Percentiles rank a stretch among this genome's conserved stretches.
Evolutionary conservation across 2,329 filamentous ascomycete genomes (phyloP).

Genomic region (Mycosphaerella arachidis): DNA sequence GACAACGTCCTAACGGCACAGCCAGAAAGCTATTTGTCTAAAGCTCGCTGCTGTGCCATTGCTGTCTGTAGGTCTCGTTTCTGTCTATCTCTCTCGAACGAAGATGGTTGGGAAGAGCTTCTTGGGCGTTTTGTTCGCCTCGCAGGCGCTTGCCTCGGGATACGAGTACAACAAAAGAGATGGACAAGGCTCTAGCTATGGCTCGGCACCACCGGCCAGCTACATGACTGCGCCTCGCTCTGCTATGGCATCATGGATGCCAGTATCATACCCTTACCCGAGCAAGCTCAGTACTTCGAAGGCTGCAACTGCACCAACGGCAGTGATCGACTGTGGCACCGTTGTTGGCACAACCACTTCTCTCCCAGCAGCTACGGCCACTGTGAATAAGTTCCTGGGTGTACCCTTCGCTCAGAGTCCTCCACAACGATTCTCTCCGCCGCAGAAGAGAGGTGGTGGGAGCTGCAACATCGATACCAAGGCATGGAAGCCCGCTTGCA

Average conservation of each 20-base stretch:
- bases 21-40: neutral
- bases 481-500: slow-evolving; percentile 30
- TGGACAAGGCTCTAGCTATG: neutral
- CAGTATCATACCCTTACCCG: neutral
- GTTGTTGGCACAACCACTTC: slow-evolving; percentile 29
- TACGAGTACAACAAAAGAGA: neutral
- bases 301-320: slow-evolving; percentile 20
- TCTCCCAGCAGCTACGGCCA: slow-evolving; percentile 28
- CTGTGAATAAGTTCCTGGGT: slow-evolving; percentile 34
- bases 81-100: neutral
- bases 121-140: neutral
- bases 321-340: slow-evolving; percentile 26
- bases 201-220: neutral
- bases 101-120: neutral
- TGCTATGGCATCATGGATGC: neutral
- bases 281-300: neutral
- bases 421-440: slow-evolving; percentile 31
- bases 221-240: neutral
- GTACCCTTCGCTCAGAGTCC: slow-evolving; percentile 34
- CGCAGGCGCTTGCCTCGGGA: neutral
- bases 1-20: neutral
- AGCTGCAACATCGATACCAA: slow-evolving; percentile 27
- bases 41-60: neutral
- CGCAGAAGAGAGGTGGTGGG: slow-evolving; percentile 19
- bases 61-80: neutral